Percentiles rank a stretch among this genome's conserved stretches.
phyloP scores from a whole-genome alignment of 805 yeast species.

The Sugiyamaella chiloensis region DNA sequence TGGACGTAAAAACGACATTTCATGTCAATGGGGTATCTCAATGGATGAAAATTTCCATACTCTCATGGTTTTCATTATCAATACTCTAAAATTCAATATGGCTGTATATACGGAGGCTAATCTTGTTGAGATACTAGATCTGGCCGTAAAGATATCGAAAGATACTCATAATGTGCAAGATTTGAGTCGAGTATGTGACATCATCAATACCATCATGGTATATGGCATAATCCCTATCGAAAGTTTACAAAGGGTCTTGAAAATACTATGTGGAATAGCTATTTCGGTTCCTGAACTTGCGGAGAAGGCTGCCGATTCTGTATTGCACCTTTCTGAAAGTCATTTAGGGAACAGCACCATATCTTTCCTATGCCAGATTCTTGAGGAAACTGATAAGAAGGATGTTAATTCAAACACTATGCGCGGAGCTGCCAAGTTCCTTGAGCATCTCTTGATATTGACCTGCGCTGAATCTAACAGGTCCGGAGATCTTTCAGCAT shows the following conservation, averaged over 20 bases:
- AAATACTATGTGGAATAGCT: conserved; percentile 46
- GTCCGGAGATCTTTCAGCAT: not conserved
- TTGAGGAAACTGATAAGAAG: conserved; percentile 26
- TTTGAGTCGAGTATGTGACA: conserved; percentile 38
- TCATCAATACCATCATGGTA: conserved; percentile 44
- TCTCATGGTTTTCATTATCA: conserved; percentile 40
- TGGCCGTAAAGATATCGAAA: conserved; percentile 39
- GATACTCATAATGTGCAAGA: conserved; percentile 40
- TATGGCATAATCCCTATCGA: conserved; percentile 47
- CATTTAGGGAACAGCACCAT: conserved; percentile 39
- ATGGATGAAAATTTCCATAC: conserved; percentile 30
- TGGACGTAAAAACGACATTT: conserved; percentile 27
- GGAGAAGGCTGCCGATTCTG: conserved; percentile 39
- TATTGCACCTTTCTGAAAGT: conserved; percentile 39
- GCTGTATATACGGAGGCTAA: conserved; percentile 43
- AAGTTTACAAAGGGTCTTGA: conserved; percentile 38
- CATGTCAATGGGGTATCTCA: conserved; percentile 31
- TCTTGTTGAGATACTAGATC: conserved; percentile 35
- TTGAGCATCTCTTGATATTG: conserved; percentile 26
- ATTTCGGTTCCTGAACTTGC: conserved; percentile 37
- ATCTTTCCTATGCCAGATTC: conserved; percentile 31
- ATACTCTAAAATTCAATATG: conserved; percentile 49
- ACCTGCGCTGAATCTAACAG: conserved; percentile 7
- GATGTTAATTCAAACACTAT: conserved; percentile 33
- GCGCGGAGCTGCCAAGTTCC: conserved; percentile 37